These are phyloP conservation scores for Psophocarpus tetragonolobus DNA, from an alignment of 306 rosid genomes.

Conservation along the genomic window DNA sequence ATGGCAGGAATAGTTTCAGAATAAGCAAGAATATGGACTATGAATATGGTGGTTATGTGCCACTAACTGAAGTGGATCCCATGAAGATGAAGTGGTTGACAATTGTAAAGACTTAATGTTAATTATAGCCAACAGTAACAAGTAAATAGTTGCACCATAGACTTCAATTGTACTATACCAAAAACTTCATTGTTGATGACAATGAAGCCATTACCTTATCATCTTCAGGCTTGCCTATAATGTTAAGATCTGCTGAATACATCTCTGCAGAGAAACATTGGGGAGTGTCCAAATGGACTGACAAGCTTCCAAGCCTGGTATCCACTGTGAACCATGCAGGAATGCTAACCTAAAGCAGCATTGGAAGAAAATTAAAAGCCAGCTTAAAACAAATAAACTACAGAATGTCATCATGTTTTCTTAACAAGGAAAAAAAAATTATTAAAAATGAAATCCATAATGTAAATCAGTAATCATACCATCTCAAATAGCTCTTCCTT, in stretches of 20 bases:
- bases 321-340: constrained; percentile 98
- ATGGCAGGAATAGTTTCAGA: constrained; percentile 22
- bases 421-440: background rate
- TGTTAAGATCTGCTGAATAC: constrained; percentile 92
- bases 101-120: constrained; percentile 19
- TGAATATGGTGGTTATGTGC: constrained; percentile 1
- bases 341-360: constrained; percentile 84
- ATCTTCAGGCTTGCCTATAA: constrained; percentile 93
- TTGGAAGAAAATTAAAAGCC: constrained; percentile 34
- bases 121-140: background rate
- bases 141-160: constrained; percentile 2
- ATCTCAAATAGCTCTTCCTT: constrained; percentile 93
- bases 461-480: constrained; percentile 53
- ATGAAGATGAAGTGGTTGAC: background rate
- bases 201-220: constrained; percentile 68
- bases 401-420: background rate
- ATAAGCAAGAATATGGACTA: constrained; percentile 14
- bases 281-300: constrained; percentile 93
- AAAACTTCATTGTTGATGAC: background rate
- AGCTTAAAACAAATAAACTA: constrained; percentile 29
- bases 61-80: constrained; percentile 17
- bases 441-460: background rate
- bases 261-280: constrained; percentile 98
- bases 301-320: constrained; percentile 94
- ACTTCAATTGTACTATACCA: constrained; percentile 2